Evolutionary conservation across 768 basidiomycete genomes (phyloP).

Genomic region (Calocybe gangraenosa): DNA sequence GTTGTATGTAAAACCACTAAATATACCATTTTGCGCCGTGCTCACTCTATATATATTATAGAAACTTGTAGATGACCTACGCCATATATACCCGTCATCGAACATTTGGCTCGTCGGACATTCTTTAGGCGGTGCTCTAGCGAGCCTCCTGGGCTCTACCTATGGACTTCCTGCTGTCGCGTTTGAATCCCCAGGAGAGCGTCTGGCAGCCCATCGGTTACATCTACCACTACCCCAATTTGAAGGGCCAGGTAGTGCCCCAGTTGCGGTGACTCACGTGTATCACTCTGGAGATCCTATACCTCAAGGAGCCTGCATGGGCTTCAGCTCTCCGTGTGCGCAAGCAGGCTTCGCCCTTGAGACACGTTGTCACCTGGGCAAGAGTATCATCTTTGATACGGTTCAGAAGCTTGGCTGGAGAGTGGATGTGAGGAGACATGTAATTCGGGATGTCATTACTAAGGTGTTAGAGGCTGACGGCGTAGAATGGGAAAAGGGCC

Average conservation of each 20-base stretch:
- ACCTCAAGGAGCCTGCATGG: constrained; percentile 78
- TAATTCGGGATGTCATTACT: constrained; percentile 66
- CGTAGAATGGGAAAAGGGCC: constrained; percentile 47
- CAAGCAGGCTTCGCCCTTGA: constrained; percentile 87
- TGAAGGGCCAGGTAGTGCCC: constrained; percentile 21
- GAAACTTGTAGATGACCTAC: constrained; percentile 87
- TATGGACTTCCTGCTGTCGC: constrained; percentile 90
- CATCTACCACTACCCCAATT: constrained; percentile 77
- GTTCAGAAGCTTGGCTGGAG: constrained; percentile 78
- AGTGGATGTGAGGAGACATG: constrained; percentile 76
- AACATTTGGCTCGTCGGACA: constrained; percentile 90
- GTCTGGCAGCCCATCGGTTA: constrained; percentile 69
- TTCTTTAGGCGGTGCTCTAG: constrained; percentile 87
- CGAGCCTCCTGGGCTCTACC: constrained; percentile 84
- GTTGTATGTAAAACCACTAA: constrained; percentile 49
- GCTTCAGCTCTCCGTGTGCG: constrained; percentile 70
- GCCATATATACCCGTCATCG: constrained; percentile 74
- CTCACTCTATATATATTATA: constrained; percentile 23
- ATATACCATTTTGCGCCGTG: not conserved
- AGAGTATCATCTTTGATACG: constrained; percentile 85
- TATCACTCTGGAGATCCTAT: constrained; percentile 95
- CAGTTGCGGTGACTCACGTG: constrained; percentile 62
- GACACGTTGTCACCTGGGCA: constrained; percentile 84
- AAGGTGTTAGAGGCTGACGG: constrained; percentile 48
- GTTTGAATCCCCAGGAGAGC: constrained; percentile 84